Percentiles rank a stretch among this genome's conserved stretches.
Evolutionary conservation across 768 basidiomycete species (phyloP).

Genomic region (Lactifluus hygrophoroides): DNA sequence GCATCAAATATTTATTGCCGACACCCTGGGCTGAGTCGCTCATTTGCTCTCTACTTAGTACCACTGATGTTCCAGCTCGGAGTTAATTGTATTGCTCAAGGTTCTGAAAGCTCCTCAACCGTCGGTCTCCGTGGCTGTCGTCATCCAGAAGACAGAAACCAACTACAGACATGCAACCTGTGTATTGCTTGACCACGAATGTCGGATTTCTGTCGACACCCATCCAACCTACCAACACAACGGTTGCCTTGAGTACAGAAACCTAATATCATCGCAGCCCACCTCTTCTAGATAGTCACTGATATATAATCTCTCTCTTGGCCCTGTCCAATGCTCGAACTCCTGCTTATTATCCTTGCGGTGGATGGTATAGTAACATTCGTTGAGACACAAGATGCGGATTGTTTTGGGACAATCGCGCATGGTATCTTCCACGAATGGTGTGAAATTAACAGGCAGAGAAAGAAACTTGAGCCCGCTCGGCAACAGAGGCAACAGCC

Average conservation of each 20-base stretch:
- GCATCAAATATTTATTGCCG: too few relatives aligned
- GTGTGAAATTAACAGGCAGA: slow-evolving; percentile 12
- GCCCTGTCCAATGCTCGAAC: slow-evolving; percentile 10
- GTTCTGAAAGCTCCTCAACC: too few relatives aligned
- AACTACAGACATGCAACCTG: too few relatives aligned
- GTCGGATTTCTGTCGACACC: too few relatives aligned
- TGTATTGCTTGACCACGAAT: too few relatives aligned
- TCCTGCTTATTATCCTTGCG: neutral
- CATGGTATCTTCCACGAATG: neutral
- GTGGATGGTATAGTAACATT: slow-evolving; percentile 1
- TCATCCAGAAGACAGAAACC: too few relatives aligned
- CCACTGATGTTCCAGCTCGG: too few relatives aligned
- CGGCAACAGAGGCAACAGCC: slow-evolving; percentile 10
- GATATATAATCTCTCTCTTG: slow-evolving; percentile 11
- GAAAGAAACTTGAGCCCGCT: slow-evolving; percentile 25
- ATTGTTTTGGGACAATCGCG: neutral
- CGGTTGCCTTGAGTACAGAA: slow-evolving; percentile 1
- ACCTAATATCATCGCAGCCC: slow-evolving; percentile 5
- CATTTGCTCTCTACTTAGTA: too few relatives aligned
- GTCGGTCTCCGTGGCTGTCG: too few relatives aligned
- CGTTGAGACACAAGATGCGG: slow-evolving; percentile 6
- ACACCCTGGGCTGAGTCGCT: too few relatives aligned
- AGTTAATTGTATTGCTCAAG: too few relatives aligned
- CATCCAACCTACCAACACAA: slow-evolving; percentile 16
- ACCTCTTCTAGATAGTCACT: slow-evolving; percentile 12